These are phyloP conservation scores for Cyclotella kingstonii DNA, from an alignment of 108 stramenopile species.

Conservation along the genomic window DNA sequence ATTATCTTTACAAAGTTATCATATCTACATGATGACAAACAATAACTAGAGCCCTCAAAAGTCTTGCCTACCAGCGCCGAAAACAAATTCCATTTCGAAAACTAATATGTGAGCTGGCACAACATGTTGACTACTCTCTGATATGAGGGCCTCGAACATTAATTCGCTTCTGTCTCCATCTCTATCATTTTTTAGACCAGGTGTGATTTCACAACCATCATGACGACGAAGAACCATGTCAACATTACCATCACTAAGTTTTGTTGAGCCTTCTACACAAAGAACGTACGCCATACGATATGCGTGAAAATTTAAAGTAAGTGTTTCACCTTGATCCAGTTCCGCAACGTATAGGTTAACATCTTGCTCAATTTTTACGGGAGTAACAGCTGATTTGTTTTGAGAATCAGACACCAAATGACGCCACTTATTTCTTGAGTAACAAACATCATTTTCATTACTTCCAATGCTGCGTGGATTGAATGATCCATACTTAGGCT, in stretches of 20 bases:
- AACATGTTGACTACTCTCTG: constrained; percentile 48
- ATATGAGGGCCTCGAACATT: constrained; percentile 31
- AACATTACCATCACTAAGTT: constrained; percentile 24
- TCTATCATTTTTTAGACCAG: constrained; percentile 11
- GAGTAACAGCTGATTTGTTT: constrained; percentile 26
- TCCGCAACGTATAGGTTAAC: constrained; percentile 62
- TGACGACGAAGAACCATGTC: constrained; percentile 40
- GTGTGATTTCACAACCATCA: constrained; percentile 58
- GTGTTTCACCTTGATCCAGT: constrained; percentile 39
- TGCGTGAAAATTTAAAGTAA: constrained; percentile 17
- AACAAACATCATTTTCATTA: neutral
- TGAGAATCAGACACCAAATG: constrained; percentile 62
- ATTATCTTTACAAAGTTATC: neutral
- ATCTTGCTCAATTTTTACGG: constrained; percentile 74
- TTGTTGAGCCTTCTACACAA: constrained; percentile 65
- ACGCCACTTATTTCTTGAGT: constrained; percentile 44
- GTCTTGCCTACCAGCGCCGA: constrained; percentile 42
- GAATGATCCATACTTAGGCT: constrained; percentile 70
- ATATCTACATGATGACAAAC: too few relatives aligned
- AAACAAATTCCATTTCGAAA: constrained; percentile 44
- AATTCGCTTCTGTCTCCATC: constrained; percentile 12
- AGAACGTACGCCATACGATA: constrained; percentile 74
- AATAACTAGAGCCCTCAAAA: too few relatives aligned
- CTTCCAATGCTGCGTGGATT: constrained; percentile 9
- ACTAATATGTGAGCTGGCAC: constrained; percentile 51